Base-by-base conservation (phyloP, 2,329 filamentous ascomycete genomes). In the Penicillium sp. region DNA sequence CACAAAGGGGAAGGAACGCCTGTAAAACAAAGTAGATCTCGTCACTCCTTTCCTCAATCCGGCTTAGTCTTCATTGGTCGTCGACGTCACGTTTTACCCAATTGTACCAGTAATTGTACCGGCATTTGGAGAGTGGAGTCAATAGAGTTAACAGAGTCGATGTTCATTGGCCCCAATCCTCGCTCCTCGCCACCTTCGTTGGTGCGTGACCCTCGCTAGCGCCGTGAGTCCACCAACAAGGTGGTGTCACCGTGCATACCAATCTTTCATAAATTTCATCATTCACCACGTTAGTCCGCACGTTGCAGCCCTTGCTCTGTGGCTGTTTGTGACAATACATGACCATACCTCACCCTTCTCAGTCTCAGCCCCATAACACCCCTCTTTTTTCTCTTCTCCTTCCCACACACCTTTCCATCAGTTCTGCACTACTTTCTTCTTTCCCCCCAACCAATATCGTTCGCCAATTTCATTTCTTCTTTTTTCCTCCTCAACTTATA, bases 311-410 rank as follows among this genome's bases (percentile, higher is more conserved):
- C 35, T 39, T 39, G 35, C n/a, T 19, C n/a, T 26, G 43, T 27
- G 23, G 43, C 43, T 46, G 25, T 8, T 8, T 4, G 19, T 52
- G 47, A 65, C 60, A 48, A 59, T 58, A 58, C 54, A 10, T 57
- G 47, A 62, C 57, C 23, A 51, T 62, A 66, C 63, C 54, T 42
- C 37, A 47, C 48, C 59, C 58, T 55, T 61, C 66, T 68, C 66
- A 67, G 67, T 61, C 66, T 68, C 67, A 67, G 67, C 67, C 70
- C 65, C 67, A 72, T 65, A 64, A 63, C 61, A 62, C 69, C 69
- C 71, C 70, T 63, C 64, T 66, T 66, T 64, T 63, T 59, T 59
- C 59, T 53, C 60, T 62, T 31, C 59, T 59, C 59, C 27, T 19
- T 46, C 50, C 37, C 39, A 46, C 50, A 53, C 29, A 46, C 29